Base-by-base conservation (phyloP, 2,329 filamentous ascomycete species). In the Talaromyces funiculosus region DNA sequence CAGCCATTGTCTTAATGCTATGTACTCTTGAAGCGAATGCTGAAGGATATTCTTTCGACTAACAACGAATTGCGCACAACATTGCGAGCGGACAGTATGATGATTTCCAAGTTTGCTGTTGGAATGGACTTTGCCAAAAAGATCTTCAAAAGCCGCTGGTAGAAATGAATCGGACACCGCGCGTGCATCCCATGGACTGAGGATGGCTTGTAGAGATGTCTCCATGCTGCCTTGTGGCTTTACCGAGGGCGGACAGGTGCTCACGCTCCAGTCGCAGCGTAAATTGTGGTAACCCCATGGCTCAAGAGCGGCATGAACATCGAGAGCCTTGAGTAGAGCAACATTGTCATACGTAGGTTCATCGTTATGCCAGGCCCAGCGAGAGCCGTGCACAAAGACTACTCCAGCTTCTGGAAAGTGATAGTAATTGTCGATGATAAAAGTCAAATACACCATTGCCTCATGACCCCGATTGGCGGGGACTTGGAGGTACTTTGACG, bases 11-110 rank as follows among this genome's bases (percentile, higher is more conserved):
- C 82, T 73, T 57, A 84, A 70, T 24, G 80, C 81, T 14, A 80
- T 66, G 65, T 84, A 83, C 64, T 83, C 80, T 10, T 79, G 78
- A 0, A 75, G 72, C 0, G 75, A 74, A 68, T 83, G 80, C 61
- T 78, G 76, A 69, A 75, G 78, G 18, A 84, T 76, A 18, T 75
- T 73, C 12, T 79, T 74, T 4, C 79, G 71, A 3, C 78, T 74
- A 22, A 84, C 81, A 12, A 78, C 80, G 67, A 84, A 85, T 63
- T 84, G 83, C 10, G 82, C 82, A 70, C 82, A 84, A 67, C 82
- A 85, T 68, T 82, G 77, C 45, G 77, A 72, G 59, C 78, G 67
- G 63, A 81, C 37, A 61, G 78, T 67, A 75, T 80, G 67, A 70
- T 73, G 68, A 64, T 77, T 64, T 65, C 76, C 75, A 60, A 80